These are phyloP conservation scores for Yarrowia divulgata DNA, from an alignment of 805 yeast species.

Conservation along the genomic window DNA sequence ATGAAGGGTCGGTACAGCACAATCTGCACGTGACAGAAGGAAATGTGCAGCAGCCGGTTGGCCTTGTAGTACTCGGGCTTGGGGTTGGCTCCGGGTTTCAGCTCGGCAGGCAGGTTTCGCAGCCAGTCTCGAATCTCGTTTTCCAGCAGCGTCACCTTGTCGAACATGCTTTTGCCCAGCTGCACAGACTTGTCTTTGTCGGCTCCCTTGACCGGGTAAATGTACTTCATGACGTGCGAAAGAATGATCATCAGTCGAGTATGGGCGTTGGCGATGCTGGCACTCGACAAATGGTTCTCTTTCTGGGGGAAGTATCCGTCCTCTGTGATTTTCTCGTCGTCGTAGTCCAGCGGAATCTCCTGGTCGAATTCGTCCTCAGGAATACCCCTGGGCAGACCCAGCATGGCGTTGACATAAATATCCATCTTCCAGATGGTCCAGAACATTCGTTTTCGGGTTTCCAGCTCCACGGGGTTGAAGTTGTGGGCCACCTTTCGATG, in stretches of 20 bases:
- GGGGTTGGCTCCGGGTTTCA: constrained; percentile 75
- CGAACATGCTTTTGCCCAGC: constrained; percentile 41
- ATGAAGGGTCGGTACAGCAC: constrained; percentile 87
- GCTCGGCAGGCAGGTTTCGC: constrained; percentile 69
- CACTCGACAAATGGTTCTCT: constrained; percentile 66
- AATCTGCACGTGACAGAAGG: constrained; percentile 68
- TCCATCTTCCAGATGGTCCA: constrained; percentile 94
- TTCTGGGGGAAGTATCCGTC: constrained; percentile 60
- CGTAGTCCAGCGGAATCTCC: constrained; percentile 81
- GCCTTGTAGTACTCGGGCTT: constrained; percentile 72
- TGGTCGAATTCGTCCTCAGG: constrained; percentile 85
- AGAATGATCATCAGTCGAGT: constrained; percentile 75
- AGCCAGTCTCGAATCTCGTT: constrained; percentile 75
- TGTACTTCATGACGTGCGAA: constrained; percentile 70
- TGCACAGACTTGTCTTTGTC: constrained; percentile 43
- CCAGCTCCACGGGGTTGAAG: constrained; percentile 79
- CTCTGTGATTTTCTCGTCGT: constrained; percentile 83
- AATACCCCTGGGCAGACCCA: constrained; percentile 83
- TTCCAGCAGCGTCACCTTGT: constrained; percentile 67
- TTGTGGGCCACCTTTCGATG: constrained; percentile 72
- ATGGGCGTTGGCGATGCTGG: constrained; percentile 85
- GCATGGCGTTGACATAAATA: constrained; percentile 82
- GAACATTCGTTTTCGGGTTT: constrained; percentile 82
- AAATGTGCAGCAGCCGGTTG: constrained; percentile 62
- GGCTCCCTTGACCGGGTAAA: constrained; percentile 75